Evolutionary conservation across 306 rosid species (phyloP), one percentile per base, ranked within the genome.

Genomic region (Rubus idaeus): DNA sequence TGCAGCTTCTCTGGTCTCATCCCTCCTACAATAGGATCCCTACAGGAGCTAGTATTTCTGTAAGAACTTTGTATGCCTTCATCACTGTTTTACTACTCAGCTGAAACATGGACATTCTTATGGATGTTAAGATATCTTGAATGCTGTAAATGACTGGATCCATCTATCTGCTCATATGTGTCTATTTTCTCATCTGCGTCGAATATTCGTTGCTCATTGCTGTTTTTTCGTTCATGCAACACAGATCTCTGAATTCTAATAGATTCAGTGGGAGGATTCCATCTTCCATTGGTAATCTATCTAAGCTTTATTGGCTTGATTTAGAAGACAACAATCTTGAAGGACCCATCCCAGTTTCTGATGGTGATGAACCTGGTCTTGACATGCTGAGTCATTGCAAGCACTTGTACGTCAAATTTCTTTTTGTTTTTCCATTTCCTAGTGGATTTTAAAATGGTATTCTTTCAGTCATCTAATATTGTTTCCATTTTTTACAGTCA

Each of bases 1-100:
- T 93, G 97, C 58, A 70, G 91, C 50, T 90, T 93, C 91, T 68
- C 10, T 46, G 97, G 93, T 55, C 66, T 40, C 50, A 89, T 93
- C 66, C 97, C 96, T 13, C 82, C 65, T 45, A n/a, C 81, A 39
- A 79, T 93, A 62, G 97, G 97, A 72, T 83, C 81, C 60, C 84
- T 93, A 55, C 23, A 76, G 61, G 67, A 82, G 64, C 92, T 93
- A 37, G 8, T 37, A 37, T 37, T 1, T 16, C 45, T 63, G 68
- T 63, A 63, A 63, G 68, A 37, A 35, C 3, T 63, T 2, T 63
- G 20, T 55, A 18, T 83, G 60, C 74, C 12, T 93, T 96, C 91
- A 89, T 86, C 92, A 41, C 26, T 68, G 26, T 13, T 13, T 52
- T 17, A 51, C 66, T 39, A 10, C 53, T 13, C 61, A 63, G 45